Evolutionary conservation across 768 basidiomycete species (phyloP).

Genomic region (Chalciporus sphaerocephalus): DNA sequence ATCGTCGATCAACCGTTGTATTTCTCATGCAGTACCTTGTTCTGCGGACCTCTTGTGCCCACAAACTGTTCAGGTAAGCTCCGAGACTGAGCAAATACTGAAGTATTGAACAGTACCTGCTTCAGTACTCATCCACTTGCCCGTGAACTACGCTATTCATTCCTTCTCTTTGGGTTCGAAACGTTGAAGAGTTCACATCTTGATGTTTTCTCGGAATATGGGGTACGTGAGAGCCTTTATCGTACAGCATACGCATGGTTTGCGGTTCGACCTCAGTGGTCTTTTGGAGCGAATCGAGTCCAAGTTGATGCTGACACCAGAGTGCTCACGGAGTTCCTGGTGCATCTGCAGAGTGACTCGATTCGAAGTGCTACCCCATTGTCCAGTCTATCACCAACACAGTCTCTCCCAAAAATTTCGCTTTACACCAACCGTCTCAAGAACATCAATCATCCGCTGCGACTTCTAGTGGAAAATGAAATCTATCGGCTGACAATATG

Average conservation of each 20-base stretch:
- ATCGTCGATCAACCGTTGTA: slow-evolving; percentile 80
- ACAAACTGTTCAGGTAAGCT: slow-evolving; percentile 68
- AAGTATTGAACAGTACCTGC: not conserved
- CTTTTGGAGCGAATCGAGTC: slow-evolving; percentile 89
- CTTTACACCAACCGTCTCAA: slow-evolving; percentile 58
- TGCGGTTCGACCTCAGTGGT: slow-evolving; percentile 93
- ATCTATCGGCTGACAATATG: slow-evolving; percentile 82
- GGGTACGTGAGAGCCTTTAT: slow-evolving; percentile 73
- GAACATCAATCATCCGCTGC: slow-evolving; percentile 68
- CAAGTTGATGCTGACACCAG: slow-evolving; percentile 88
- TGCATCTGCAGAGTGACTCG: slow-evolving; percentile 69
- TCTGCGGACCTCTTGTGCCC: slow-evolving; percentile 69
- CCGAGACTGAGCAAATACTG: not conserved
- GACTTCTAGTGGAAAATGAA: slow-evolving; percentile 86
- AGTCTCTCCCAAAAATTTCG: slow-evolving; percentile 38
- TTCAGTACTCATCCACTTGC: slow-evolving; percentile 86
- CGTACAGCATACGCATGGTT: slow-evolving; percentile 88
- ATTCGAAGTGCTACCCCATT: slow-evolving; percentile 54
- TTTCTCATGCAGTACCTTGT: slow-evolving; percentile 81
- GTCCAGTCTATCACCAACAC: slow-evolving; percentile 58
- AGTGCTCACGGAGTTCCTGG: slow-evolving; percentile 78
- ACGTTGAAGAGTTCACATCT: slow-evolving; percentile 82
- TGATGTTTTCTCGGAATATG: slow-evolving; percentile 76
- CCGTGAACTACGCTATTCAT: slow-evolving; percentile 84
- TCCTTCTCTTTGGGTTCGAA: slow-evolving; percentile 91